These are phyloP conservation scores for Plasmopara viticola DNA, from an alignment of 352 stramenopile genomes.

Conservation along the genomic window DNA sequence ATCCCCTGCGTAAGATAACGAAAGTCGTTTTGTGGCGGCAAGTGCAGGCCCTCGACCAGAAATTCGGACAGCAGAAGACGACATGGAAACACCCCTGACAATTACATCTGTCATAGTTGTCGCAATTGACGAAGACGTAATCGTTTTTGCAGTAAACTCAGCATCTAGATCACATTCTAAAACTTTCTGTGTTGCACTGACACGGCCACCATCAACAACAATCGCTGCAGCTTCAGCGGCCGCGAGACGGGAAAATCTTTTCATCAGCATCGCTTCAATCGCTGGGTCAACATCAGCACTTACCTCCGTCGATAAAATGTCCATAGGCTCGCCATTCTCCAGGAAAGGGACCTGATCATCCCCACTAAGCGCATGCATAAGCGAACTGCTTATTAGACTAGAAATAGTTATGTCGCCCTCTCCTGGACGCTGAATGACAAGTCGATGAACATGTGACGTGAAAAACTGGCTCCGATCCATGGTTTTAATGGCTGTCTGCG, in stretches of 20 bases:
- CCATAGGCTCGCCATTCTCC: slow-evolving; percentile 37
- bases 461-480: slow-evolving; percentile 63
- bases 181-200: slow-evolving; percentile 26
- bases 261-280: slow-evolving; percentile 51
- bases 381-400: slow-evolving; percentile 52
- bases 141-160: slow-evolving; percentile 23
- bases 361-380: slow-evolving; percentile 40
- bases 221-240: slow-evolving; percentile 42
- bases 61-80: slow-evolving; percentile 20
- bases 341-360: slow-evolving; percentile 32
- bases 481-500: slow-evolving; percentile 52
- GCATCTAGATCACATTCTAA: slow-evolving; percentile 33
- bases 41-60: slow-evolving; percentile 7
- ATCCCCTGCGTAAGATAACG: slow-evolving; percentile 22
- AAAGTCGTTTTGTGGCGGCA: slow-evolving; percentile 10
- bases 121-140: slow-evolving; percentile 13
- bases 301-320: slow-evolving; percentile 25
- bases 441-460: slow-evolving; percentile 53
- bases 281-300: slow-evolving; percentile 29
- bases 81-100: slow-evolving; percentile 16
- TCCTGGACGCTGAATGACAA: slow-evolving; percentile 60
- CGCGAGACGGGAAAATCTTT: slow-evolving; percentile 59
- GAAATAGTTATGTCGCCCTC: slow-evolving; percentile 74
- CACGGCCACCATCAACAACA: slow-evolving; percentile 24
- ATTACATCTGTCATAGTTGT: slow-evolving; percentile 23